Base-by-base conservation (phyloP, 495 filamentous ascomycete genomes). In the Rusavskia elegans region DNA sequence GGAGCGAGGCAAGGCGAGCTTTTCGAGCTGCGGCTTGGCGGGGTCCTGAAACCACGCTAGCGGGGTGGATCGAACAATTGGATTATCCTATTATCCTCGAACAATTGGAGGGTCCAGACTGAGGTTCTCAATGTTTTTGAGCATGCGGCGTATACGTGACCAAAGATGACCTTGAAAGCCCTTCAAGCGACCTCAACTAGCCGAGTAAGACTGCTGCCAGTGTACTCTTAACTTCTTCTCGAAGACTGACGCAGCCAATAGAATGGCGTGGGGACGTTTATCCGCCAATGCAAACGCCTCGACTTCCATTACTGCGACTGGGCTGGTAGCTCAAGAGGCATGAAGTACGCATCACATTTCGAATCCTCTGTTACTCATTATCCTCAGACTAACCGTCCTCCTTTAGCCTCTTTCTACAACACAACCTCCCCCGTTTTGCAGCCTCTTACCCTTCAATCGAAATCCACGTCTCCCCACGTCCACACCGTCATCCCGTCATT, bases 251-350 rank as follows among this genome's bases (percentile, higher is more conserved):
- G 60, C 42, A 60, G 32, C 29, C 20, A 17, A 9, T 58, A 95
- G 87, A 98, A 98, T 69, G 92, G 92, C 73, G 79, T 95, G 58
- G 92, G 89, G 53, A 87, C 90, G 58, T 98, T 97, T 71, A 86
- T 98, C 67, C 76, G 95, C 54, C 89, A 95, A 79, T 98, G 92
- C 78, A 94, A 85, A 69, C 83, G 83, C 56, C 75, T 98, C 64
- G 86, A 95, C 64, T 84, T 98, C 62, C 86, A 94, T 69, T 98
- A 94, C 74, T 95, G 92, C 72, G 88, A 96, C 72, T 87, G 81
- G 76, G 86, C 83, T 6, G 92, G 89, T 57, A 89, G 84, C 66
- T 95, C 89, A 35, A 76, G 69, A 53, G 92, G 92, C 63, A 96
- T 98, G 89, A 89, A 90, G 89, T 95, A 72, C 59, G 80, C 69